phyloP scores from a whole-genome alignment of 2,329 filamentous ascomycete genomes.

The Alternaria hordeiaustralica region DNA sequence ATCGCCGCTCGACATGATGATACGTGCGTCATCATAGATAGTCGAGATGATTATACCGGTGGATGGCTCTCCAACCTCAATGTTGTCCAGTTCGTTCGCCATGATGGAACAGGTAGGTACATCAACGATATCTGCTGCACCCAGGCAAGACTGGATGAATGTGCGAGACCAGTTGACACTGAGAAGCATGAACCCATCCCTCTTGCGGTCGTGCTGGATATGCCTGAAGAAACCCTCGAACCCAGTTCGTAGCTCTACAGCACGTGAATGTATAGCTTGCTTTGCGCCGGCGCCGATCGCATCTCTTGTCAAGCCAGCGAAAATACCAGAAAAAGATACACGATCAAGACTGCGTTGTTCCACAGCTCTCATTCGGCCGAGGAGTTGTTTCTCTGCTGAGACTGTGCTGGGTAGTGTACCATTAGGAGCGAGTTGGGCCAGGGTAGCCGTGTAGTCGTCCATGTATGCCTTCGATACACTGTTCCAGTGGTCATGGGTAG shows the following conservation, averaged over 20 bases:
- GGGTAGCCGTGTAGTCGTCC: conserved; percentile 47
- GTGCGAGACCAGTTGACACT: conserved; percentile 58
- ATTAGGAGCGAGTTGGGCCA: conserved; percentile 34
- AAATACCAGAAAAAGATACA: conserved; percentile 49
- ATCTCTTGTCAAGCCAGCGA: conserved; percentile 43
- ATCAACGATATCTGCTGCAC: conserved; percentile 1
- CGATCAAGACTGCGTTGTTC: conserved; percentile 52
- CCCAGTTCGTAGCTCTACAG: conserved; percentile 47
- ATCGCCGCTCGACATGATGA: conserved; percentile 48
- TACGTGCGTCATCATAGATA: conserved; percentile 15
- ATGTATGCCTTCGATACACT: conserved; percentile 51
- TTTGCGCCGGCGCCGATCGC: conserved; percentile 37
- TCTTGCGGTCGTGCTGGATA: conserved; percentile 8
- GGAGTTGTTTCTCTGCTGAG: conserved; percentile 46
- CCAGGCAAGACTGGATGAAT: conserved; percentile 48
- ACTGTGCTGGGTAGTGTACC: conserved; percentile 38
- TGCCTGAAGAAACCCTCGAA: conserved; percentile 43
- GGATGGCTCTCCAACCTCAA: conserved; percentile 16
- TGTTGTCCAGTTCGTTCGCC: conserved; percentile 34
- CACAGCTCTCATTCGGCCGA: conserved; percentile 45
- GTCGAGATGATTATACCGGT: conserved; percentile 24
- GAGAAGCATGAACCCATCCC: conserved; percentile 42
- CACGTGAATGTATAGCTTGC: conserved; percentile 35
- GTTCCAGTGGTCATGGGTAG: conserved; percentile 43
- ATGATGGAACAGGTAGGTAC: conserved; percentile 10